Base-by-base conservation (phyloP, 179 eudicot genomes). In the Pouteria campechiana region DNA sequence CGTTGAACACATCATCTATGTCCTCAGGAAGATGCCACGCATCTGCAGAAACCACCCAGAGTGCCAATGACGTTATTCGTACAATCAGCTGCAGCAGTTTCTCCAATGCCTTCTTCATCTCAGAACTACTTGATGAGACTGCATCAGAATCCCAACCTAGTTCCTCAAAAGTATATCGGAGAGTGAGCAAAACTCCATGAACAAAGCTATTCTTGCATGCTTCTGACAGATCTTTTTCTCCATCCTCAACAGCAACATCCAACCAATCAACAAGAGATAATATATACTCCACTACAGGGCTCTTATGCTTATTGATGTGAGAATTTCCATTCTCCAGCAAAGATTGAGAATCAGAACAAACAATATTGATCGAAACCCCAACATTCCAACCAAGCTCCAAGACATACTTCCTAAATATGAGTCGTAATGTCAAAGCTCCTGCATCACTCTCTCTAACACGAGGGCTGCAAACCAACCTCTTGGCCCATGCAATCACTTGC, bases 401-500 rank as follows among this genome's bases (percentile, higher is more conserved):
- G 17, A 83, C 94, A 52, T 86, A 90, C 66, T 81, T 90, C 44
- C 90, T 72, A 57, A 90, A 77, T 28, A 90, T 55, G 32, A 90
- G 96, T 35, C 96, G 71, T 41, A 90, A 52, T 29, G 82, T 74
- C 50, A 90, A 68, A 66, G 98, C 90, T 61, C 98, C 98, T 27
- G 98, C 98, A 68, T 90, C 98, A 61, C 96, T 81, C 75, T 90
- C 98, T 64, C 98, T 73, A 33, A 90, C 98, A 57, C 98, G 96
- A 42, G 98, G 94, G 67, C 98, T 90, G 60, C 80, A 76, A 48
- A 79, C 83, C 46, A 90, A 74, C 44, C 64, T 63, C 63, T 86
- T 86, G 19, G 96, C 94, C 98, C 98, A 90, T 8, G 50, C 45
- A 46, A 82, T 71, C 38, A 84, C 69, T 50, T 73, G 51, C 38